These are phyloP conservation scores for Colletotrichum scovillei DNA, from an alignment of 2,329 filamentous ascomycete species.

Conservation along the genomic window DNA sequence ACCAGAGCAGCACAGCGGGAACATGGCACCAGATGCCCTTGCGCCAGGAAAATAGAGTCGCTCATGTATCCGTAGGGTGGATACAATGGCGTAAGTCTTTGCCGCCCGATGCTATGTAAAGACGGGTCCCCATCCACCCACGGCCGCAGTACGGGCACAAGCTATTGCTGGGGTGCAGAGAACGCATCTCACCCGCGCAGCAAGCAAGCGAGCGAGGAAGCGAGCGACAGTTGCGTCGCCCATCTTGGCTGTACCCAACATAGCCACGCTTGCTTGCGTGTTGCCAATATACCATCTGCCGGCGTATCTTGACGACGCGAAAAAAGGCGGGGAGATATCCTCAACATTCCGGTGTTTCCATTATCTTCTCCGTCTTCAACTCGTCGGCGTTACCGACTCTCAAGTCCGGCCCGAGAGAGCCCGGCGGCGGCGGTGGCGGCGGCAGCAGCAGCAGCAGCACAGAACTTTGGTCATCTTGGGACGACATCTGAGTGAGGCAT, in stretches of 20 bases:
- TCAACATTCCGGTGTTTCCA: neutral
- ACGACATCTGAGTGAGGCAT: slow-evolving; percentile 22
- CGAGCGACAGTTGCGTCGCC: neutral
- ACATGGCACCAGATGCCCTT: slow-evolving; percentile 6
- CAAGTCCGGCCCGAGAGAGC: neutral
- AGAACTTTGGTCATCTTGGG: neutral
- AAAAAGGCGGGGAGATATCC: neutral
- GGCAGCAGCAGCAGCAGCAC: neutral
- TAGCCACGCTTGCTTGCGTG: slow-evolving; percentile 31
- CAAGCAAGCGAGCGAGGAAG: neutral
- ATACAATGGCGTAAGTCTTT: slow-evolving; percentile 30
- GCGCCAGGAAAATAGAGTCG: slow-evolving; percentile 25
- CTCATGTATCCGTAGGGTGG: slow-evolving; percentile 4
- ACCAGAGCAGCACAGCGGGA: neutral
- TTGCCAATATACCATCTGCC: slow-evolving; percentile 14
- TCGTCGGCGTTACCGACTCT: neutral
- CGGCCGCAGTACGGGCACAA: neutral
- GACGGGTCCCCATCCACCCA: neutral
- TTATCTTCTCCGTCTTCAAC: neutral
- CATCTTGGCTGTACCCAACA: slow-evolving; percentile 26
- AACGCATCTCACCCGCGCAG: neutral
- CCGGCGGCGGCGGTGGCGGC: neutral
- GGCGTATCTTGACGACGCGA: neutral
- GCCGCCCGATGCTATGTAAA: slow-evolving; percentile 12
- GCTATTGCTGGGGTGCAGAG: neutral